These are phyloP conservation scores for Podospora australis DNA, from an alignment of 495 filamentous ascomycete species.

Conservation along the genomic window DNA sequence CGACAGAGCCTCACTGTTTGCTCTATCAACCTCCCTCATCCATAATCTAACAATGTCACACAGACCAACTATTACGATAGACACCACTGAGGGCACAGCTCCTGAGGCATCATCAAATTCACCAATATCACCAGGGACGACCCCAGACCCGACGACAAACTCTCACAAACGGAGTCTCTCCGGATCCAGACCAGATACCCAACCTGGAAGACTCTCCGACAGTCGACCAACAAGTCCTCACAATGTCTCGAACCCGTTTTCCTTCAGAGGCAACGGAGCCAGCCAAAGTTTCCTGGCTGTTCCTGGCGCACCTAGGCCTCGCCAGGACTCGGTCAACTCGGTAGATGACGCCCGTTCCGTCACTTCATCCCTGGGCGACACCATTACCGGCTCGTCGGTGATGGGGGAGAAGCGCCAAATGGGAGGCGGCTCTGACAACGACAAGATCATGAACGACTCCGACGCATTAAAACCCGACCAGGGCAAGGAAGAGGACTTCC, in stretches of 20 bases:
- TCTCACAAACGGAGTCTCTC: constrained; percentile 36
- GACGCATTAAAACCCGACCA: constrained; percentile 60
- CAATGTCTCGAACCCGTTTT: constrained; percentile 71
- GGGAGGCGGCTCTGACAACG: constrained; percentile 30
- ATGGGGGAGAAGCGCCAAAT: constrained; percentile 35
- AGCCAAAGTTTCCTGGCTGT: constrained; percentile 43
- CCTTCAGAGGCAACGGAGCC: constrained; percentile 38
- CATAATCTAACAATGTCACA: constrained; percentile 12
- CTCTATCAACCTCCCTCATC: constrained; percentile 1
- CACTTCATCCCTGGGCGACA: constrained; percentile 38
- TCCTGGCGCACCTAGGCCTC: constrained; percentile 40
- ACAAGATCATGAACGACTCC: constrained; percentile 43
- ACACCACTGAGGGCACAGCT: constrained; percentile 56
- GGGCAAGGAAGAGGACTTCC: constrained; percentile 57
- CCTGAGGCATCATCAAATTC: constrained; percentile 22
- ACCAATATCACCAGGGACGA: constrained; percentile 39
- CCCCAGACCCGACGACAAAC: constrained; percentile 34
- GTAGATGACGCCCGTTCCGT: constrained; percentile 44
- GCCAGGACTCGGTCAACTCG: constrained; percentile 50
- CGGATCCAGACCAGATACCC: constrained; percentile 48
- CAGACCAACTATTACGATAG: constrained; percentile 67
- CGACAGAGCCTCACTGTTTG: background rate
- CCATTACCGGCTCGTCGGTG: constrained; percentile 28
- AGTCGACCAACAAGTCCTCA: constrained; percentile 84
- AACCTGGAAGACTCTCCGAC: constrained; percentile 60